Evolutionary conservation across 116 monocot species (phyloP).

Genomic region (Phalaenopsis hybrid): DNA sequence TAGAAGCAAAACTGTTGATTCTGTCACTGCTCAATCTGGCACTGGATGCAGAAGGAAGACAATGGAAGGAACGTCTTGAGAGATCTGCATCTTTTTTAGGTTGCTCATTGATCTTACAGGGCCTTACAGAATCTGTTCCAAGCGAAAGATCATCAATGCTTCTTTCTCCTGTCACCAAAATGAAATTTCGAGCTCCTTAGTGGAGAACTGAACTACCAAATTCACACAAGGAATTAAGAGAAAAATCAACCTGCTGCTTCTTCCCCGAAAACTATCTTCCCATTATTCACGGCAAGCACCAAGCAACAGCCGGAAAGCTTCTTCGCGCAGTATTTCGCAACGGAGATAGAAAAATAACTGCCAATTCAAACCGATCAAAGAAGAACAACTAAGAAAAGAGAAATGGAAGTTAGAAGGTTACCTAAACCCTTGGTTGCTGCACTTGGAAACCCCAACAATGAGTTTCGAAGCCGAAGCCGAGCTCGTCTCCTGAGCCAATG

Average conservation of each 20-base stretch:
- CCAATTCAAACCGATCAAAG: neutral
- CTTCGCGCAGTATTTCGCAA: slow-evolving; percentile 59
- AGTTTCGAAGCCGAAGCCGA: slow-evolving; percentile 28
- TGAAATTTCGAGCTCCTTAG: neutral
- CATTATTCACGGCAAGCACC: slow-evolving; percentile 49
- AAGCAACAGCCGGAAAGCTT: slow-evolving; percentile 38
- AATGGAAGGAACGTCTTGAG: slow-evolving; percentile 6
- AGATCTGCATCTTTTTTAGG: slow-evolving; percentile 4
- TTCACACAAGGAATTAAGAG: slow-evolving; percentile 7
- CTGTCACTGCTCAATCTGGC: slow-evolving; percentile 13
- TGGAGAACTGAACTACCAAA: neutral
- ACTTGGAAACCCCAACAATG: slow-evolving; percentile 43
- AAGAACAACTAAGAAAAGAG: neutral
- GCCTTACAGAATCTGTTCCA: neutral
- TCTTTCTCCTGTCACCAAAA: slow-evolving; percentile 6
- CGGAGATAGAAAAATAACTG: slow-evolving; percentile 33
- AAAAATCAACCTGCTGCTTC: slow-evolving; percentile 14
- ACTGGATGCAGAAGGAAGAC: neutral
- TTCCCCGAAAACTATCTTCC: slow-evolving; percentile 58
- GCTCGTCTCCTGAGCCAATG: slow-evolving; percentile 39
- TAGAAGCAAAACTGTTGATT: neutral
- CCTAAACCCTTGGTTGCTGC: slow-evolving; percentile 3
- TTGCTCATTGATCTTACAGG: neutral
- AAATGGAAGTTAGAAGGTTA: neutral
- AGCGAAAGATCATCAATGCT: neutral